Evolutionary conservation across 1,284 basidiomycete species (phyloP).

Genomic region (Apiotrichum veenhuisii): DNA sequence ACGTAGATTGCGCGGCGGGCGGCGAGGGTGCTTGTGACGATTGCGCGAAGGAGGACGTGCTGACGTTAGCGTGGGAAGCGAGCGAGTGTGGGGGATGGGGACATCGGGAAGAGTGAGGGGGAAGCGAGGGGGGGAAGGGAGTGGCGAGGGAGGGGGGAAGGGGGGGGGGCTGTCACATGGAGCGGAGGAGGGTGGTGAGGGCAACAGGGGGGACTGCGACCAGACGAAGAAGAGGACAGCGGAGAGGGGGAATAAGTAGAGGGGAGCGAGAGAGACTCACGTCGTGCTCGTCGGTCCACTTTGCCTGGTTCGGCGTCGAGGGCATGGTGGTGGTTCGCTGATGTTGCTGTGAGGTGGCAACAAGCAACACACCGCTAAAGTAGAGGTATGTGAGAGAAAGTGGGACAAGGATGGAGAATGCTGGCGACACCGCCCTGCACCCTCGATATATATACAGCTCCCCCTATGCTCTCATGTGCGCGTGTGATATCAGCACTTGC

Average conservation of each 20-base stretch:
- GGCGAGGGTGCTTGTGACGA: constrained; percentile 8
- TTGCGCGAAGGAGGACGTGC: constrained; percentile 7
- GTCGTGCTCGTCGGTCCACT: constrained; percentile 21
- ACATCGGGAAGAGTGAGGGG: not conserved
- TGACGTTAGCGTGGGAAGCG: constrained; percentile 4
- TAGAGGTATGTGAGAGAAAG: no score
- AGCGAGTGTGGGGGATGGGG: no score
- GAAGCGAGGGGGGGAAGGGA: not conserved
- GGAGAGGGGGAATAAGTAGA: no score
- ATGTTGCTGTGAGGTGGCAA: no score
- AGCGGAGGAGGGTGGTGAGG: not conserved
- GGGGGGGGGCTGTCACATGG: not conserved
- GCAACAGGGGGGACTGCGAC: no score
- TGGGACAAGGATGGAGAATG: no score
- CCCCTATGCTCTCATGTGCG: no score
- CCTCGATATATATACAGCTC: no score
- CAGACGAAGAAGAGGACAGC: no score
- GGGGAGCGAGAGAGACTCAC: constrained; percentile 5
- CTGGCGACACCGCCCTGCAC: no score
- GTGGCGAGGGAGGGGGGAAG: not conserved
- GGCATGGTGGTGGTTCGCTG: not conserved
- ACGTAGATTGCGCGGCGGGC: constrained; percentile 17
- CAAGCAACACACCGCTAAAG: no score
- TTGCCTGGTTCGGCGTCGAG: not conserved
- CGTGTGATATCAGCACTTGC: no score